Evolutionary conservation across 345 rosid species (phyloP), one percentile per base, ranked within the genome.

Genomic region (Hibiscus mutabilis): DNA sequence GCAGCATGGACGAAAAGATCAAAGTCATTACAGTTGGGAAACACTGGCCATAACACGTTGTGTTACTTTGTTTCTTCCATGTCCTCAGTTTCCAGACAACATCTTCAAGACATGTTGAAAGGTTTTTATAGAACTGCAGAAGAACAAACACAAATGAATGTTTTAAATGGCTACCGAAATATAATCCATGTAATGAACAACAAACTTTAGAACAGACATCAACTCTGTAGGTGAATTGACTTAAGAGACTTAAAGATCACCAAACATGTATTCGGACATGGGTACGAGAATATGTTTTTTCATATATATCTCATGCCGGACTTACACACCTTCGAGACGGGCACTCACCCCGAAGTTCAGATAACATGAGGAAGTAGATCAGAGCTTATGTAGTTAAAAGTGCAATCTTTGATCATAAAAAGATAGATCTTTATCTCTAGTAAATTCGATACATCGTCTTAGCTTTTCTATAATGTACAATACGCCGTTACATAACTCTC

Each of bases 21-120:
- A n/a, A 24, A n/a, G 19, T 56, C 19, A 37, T 44, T 64, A 55
- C 51, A 40, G 70, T 75, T 73, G 5, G 74, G 73, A 57, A 57
- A 60, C 35, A 8, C 0, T 15, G 7, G 37, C 21, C 55, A 59
- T 51, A 55, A 37, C 59, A 5, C 6, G 22, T 4, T 7, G 5
- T 22, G 18, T 27, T 71, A 73, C 79, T 83, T 79, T 66, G 69
- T 51, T 71, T 76, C 81, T 64, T 85, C 89, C 91, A 84, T 84
- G 70, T 83, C 94, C 78, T 90, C 97, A 18, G 87, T 95, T 65
- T 91, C 99, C 99, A 94, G 0, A 94, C 91, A n/a, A 95, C 96
- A 59, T 87, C 89, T 72, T 87, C 90, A 3, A 95, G 92, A 74
- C 85, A 72, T 37, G 89, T 83, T 2, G 97, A 90, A 33, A 95